phyloP scores from a whole-genome alignment of 129 eudicot species.

The Heracleum sosnowskyi region DNA sequence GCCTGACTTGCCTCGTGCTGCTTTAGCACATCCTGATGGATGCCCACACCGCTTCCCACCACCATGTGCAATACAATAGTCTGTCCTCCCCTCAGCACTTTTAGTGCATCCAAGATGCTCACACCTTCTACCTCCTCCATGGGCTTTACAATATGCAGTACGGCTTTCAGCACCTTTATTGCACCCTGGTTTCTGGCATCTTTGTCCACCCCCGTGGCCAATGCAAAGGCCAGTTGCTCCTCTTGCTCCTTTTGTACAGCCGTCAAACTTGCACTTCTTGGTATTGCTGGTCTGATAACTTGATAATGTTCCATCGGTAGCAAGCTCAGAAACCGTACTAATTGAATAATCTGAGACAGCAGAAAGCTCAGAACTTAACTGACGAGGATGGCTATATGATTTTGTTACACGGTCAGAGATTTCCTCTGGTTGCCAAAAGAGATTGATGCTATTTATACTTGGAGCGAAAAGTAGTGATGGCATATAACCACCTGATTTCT shows the following conservation, averaged over 20 bases:
- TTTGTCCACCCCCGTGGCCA: conserved; percentile 98
- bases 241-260: conserved; percentile 86
- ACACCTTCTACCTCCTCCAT: conserved; percentile 90
- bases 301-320: conserved; percentile 19
- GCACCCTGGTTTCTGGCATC: conserved; percentile 94
- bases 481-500: conserved; percentile 84
- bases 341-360: conserved; percentile 35
- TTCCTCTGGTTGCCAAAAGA: conserved; percentile 18
- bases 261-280: conserved; percentile 57
- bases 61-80: conserved; percentile 89
- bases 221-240: conserved; percentile 91
- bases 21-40: conserved; percentile 60
- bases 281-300: conserved; percentile 43
- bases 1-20: conserved; percentile 75
- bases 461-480: conserved; percentile 71
- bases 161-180: conserved; percentile 93
- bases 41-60: conserved; percentile 75
- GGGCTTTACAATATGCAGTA: conserved; percentile 91
- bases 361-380: conserved; percentile 50
- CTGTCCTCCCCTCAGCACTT: conserved; percentile 95
- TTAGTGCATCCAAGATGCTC: conserved; percentile 87
- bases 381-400: conserved; percentile 26
- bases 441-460: conserved; percentile 25
- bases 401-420: conserved; percentile 23
- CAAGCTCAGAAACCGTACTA: conserved; percentile 32